Evolutionary conservation across 108 stramenopile species (phyloP).

Genomic region (Discostella stelligeroides): DNA sequence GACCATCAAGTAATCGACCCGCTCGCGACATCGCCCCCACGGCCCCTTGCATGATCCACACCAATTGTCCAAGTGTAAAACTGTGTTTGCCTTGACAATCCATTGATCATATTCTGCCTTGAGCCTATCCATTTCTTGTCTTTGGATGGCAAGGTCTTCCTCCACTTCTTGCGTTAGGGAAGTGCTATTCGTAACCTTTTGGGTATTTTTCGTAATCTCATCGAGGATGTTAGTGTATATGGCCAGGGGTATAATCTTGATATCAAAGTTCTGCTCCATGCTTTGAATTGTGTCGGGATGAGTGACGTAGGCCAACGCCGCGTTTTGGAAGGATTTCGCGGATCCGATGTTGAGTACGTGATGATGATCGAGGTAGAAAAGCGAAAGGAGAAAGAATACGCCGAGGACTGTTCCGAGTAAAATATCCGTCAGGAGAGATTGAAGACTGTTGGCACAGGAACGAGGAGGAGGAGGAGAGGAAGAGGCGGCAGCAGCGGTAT

Average conservation of each 20-base stretch:
- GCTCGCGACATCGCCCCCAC: not conserved
- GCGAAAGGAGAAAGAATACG: not conserved
- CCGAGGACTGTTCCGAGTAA: conserved; percentile 3
- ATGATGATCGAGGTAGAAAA: not conserved
- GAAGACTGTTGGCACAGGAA: not conserved
- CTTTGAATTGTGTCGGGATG: conserved; percentile 1
- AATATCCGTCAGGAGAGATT: not conserved
- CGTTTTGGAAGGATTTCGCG: not conserved
- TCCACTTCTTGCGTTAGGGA: not conserved
- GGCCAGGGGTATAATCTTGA: conserved; percentile 1
- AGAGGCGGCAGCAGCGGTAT: not conserved
- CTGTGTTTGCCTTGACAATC: not conserved
- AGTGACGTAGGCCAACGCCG: not conserved
- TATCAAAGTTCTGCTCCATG: not conserved
- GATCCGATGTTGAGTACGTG: not conserved
- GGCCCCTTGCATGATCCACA: conserved; percentile 7
- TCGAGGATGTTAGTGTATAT: not conserved
- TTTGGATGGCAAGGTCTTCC: not conserved
- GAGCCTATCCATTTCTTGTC: not conserved
- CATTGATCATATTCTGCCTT: not conserved
- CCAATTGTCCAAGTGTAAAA: not conserved
- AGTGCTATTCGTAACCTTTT: not conserved
- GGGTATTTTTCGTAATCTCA: not conserved
- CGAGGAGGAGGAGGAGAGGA: not conserved
- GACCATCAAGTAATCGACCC: not conserved